Conservation (phyloP, 2,329 filamentous ascomycete genomes). For the Xylaria sp. region DNA sequence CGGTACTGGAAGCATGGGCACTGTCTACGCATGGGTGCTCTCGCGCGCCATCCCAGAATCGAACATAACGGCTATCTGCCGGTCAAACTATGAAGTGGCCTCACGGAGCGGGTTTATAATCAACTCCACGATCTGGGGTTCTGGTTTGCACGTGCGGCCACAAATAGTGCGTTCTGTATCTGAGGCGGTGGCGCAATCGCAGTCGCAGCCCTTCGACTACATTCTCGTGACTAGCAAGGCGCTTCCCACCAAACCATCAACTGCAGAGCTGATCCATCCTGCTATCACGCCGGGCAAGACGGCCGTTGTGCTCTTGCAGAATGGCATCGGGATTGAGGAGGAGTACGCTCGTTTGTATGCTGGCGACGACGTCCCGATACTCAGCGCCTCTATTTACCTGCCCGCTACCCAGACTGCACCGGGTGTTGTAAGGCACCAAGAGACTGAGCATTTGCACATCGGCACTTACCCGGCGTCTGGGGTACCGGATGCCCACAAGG, state of each 20-base stretch:
- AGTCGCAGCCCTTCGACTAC: constrained; percentile 36
- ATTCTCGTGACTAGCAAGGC: constrained; percentile 39
- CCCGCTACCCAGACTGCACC: constrained; percentile 55
- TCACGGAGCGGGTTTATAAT: constrained; percentile 39
- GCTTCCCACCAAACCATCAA: constrained; percentile 34
- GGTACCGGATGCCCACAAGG: constrained; percentile 34
- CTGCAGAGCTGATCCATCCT: constrained; percentile 38
- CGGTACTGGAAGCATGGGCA: constrained; percentile 45
- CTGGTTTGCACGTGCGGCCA: constrained; percentile 36
- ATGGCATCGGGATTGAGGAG: constrained; percentile 61
- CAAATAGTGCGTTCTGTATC: constrained; percentile 35
- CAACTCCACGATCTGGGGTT: constrained; percentile 41
- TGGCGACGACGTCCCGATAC: constrained; percentile 49
- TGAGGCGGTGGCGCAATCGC: constrained; percentile 38
- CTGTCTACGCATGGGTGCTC: constrained; percentile 36
- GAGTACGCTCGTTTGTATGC: constrained; percentile 54
- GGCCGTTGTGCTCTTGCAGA: constrained; percentile 61
- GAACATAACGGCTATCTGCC: constrained; percentile 41
- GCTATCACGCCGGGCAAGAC: constrained; percentile 43
- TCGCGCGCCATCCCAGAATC: constrained; percentile 30
- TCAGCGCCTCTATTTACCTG: constrained; percentile 60
- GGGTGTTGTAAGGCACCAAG: constrained; percentile 51
- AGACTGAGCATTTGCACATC: constrained; percentile 54
- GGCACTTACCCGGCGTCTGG: constrained; percentile 52
- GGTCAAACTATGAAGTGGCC: constrained; percentile 41